These are phyloP conservation scores for Candida parachauliodes DNA, from an alignment of 805 yeast species.

Conservation along the genomic window DNA sequence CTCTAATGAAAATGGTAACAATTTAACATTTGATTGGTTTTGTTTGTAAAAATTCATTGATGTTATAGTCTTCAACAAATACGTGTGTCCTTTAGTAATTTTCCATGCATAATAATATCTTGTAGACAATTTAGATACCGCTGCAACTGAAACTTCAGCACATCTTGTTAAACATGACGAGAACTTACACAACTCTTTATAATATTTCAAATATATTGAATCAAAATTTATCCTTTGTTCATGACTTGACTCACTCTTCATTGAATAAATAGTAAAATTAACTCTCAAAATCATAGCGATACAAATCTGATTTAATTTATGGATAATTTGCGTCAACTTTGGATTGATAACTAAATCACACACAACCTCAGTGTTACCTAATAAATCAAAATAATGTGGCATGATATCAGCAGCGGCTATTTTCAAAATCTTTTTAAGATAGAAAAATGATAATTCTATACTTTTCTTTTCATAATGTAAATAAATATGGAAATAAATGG, in stretches of 20 bases:
- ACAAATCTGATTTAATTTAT: slow-evolving; percentile 28
- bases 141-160: slow-evolving; percentile 29
- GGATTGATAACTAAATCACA: slow-evolving; percentile 39
- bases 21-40: not conserved
- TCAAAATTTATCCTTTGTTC: slow-evolving; percentile 14
- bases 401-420: slow-evolving; percentile 29
- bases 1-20: slow-evolving; percentile 16
- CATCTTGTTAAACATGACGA: slow-evolving; percentile 24
- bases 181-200: slow-evolving; percentile 16
- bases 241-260: slow-evolving; percentile 21
- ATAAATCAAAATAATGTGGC: slow-evolving; percentile 32
- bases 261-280: slow-evolving; percentile 24
- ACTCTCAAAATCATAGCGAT: slow-evolving; percentile 28
- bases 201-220: slow-evolving; percentile 15
- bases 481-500: slow-evolving; percentile 42
- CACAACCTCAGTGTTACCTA: slow-evolving; percentile 27
- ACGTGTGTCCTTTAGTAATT: slow-evolving; percentile 33
- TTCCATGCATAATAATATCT: slow-evolving; percentile 41
- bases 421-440: slow-evolving; percentile 31
- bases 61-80: slow-evolving; percentile 26
- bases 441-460: slow-evolving; percentile 31
- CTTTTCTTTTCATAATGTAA: slow-evolving; percentile 35
- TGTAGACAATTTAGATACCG: slow-evolving; percentile 33
- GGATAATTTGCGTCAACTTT: slow-evolving; percentile 25
- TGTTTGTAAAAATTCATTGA: slow-evolving; percentile 26